phyloP scores from a whole-genome alignment of 2,329 filamentous ascomycete species.

The Fusarium sarcochroum region DNA sequence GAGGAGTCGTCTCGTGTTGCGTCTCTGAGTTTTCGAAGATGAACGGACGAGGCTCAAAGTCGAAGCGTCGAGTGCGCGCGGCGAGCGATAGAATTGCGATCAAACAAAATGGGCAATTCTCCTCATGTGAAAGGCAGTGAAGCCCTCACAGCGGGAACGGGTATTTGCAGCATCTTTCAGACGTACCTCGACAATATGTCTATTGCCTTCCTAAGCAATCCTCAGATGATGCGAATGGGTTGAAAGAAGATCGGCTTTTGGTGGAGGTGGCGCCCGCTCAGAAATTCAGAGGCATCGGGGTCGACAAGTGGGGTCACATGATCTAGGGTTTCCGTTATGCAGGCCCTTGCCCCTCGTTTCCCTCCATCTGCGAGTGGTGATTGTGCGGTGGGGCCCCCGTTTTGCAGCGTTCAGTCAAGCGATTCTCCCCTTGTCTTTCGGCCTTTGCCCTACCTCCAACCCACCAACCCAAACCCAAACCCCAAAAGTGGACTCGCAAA shows the following conservation, averaged over 20 bases:
- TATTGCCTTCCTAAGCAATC: conserved; percentile 75
- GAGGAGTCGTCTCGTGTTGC: conserved; percentile 19
- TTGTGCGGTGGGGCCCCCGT: conserved; percentile 7
- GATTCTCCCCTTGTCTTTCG: too few species aligned
- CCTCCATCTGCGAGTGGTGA: background rate
- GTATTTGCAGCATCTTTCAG: conserved; percentile 64
- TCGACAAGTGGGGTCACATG: conserved; percentile 48
- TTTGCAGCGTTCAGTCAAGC: background rate
- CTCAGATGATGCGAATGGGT: conserved; percentile 64
- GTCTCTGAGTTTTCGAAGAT: conserved; percentile 26
- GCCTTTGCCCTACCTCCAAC: conserved; percentile 40
- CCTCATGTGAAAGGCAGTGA: conserved; percentile 53
- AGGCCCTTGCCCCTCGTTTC: conserved; percentile 34
- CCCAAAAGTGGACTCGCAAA: conserved; percentile 39
- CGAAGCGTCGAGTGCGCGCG: conserved; percentile 32
- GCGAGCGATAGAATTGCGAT: conserved; percentile 23
- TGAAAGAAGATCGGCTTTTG: conserved; percentile 48
- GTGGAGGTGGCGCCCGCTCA: conserved; percentile 51
- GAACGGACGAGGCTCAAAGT: conserved; percentile 23
- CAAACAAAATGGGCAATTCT: conserved; percentile 40
- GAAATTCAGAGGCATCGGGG: conserved; percentile 45
- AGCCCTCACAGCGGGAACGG: conserved; percentile 48
- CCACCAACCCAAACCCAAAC: conserved; percentile 22
- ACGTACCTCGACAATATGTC: conserved; percentile 74
- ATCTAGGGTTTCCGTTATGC: conserved; percentile 47